These are phyloP conservation scores for Starmerella vaccinii DNA, from an alignment of 805 yeast genomes.

Conservation along the genomic window DNA sequence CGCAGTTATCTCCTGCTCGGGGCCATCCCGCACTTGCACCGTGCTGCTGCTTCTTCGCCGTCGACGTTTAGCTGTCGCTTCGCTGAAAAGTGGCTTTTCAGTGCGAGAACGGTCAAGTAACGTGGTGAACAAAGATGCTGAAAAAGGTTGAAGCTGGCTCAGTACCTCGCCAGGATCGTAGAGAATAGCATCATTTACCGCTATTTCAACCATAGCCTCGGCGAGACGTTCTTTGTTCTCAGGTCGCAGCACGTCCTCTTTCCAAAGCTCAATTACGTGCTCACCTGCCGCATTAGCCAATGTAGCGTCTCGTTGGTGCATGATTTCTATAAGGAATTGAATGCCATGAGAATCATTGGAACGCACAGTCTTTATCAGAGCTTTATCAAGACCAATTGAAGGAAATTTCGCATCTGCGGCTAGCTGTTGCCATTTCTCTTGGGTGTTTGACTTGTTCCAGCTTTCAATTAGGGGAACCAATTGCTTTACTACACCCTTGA, in stretches of 20 bases:
- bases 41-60: conserved; percentile 66
- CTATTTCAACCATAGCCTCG: conserved; percentile 49
- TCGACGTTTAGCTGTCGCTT: conserved; percentile 41
- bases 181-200: conserved; percentile 34
- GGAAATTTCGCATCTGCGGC: conserved; percentile 30
- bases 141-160: conserved; percentile 44
- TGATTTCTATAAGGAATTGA: conserved; percentile 44
- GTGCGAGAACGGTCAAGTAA: conserved; percentile 36
- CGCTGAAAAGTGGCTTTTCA: conserved; percentile 18
- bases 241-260: conserved; percentile 37
- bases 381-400: conserved; percentile 45
- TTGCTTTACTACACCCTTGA: conserved; percentile 34
- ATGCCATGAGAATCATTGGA: conserved; percentile 54
- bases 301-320: conserved; percentile 37
- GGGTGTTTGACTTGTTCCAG: conserved; percentile 34
- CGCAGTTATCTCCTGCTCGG: conserved; percentile 42
- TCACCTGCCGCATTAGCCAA: conserved; percentile 36
- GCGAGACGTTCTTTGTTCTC: conserved; percentile 51
- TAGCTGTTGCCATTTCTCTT: conserved; percentile 15
- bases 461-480: conserved; percentile 36
- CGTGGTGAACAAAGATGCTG: conserved; percentile 47
- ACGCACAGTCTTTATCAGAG: conserved; percentile 50
- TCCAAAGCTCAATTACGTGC: conserved; percentile 48
- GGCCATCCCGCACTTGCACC: conserved; percentile 44
- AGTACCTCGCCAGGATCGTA: conserved; percentile 40